Conservation (phyloP, 2,329 filamentous ascomycete genomes). For the Calonectria multiphialidica region DNA sequence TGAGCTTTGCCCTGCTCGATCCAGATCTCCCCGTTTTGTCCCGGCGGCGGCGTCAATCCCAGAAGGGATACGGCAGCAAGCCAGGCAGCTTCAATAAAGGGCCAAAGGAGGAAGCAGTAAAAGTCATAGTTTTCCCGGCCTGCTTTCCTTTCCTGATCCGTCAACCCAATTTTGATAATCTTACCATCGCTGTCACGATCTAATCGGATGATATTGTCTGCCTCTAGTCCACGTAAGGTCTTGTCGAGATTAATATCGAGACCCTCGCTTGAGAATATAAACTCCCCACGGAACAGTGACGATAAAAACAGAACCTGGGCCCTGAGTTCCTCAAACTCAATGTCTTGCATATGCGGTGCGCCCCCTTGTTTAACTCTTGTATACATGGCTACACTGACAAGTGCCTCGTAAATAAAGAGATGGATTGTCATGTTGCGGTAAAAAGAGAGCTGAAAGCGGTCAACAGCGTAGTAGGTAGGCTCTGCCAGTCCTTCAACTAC, state of each 20-base stretch:
- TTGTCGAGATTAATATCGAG: slow-evolving; percentile 83
- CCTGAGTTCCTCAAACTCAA: slow-evolving; percentile 78
- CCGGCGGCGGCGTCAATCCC: slow-evolving; percentile 81
- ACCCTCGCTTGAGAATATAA: slow-evolving; percentile 94
- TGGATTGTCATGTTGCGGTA: slow-evolving; percentile 99
- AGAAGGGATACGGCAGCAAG: slow-evolving; percentile 89
- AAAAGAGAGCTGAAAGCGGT: slow-evolving; percentile 96
- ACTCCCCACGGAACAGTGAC: slow-evolving; percentile 93
- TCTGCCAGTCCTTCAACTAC: slow-evolving; percentile 84
- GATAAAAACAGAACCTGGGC: slow-evolving; percentile 91
- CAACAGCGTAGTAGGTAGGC: slow-evolving; percentile 93
- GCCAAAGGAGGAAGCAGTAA: slow-evolving; percentile 99
- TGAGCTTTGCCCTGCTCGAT: slow-evolving; percentile 83
- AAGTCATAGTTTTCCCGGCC: slow-evolving; percentile 98
- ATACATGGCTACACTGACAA: slow-evolving; percentile 93
- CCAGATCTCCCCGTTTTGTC: slow-evolving; percentile 76
- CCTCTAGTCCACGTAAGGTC: slow-evolving; percentile 82
- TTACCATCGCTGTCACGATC: slow-evolving; percentile 67
- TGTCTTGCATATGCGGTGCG: slow-evolving; percentile 83
- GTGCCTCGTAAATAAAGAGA: slow-evolving; percentile 92
- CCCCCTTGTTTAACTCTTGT: slow-evolving; percentile 91
- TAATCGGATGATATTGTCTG: slow-evolving; percentile 81
- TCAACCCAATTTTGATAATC: slow-evolving; percentile 79
- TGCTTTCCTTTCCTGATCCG: slow-evolving; percentile 78
- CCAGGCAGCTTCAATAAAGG: slow-evolving; percentile 96